Evolutionary conservation across 2,329 filamentous ascomycete species (phyloP).

Genomic region (Aphanoascus verrucosus): DNA sequence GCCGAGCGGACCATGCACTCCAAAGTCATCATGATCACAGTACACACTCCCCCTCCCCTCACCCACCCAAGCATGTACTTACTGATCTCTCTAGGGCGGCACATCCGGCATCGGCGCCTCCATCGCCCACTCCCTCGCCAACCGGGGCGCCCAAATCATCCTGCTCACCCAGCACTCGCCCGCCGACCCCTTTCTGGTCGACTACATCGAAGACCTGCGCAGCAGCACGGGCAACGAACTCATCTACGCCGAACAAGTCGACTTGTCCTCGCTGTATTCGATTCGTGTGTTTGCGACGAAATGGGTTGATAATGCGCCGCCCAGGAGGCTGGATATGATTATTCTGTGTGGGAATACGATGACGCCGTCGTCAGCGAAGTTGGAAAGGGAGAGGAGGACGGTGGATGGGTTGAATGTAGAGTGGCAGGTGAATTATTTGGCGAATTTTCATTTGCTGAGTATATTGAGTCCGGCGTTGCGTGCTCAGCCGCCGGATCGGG

Average conservation of each 20-base stretch:
- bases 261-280: slow-evolving; percentile 77
- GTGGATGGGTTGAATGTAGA: slow-evolving; percentile 74
- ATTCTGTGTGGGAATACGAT: slow-evolving; percentile 74
- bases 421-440: slow-evolving; percentile 91
- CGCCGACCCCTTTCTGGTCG: slow-evolving; percentile 76
- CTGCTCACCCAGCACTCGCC: slow-evolving; percentile 75
- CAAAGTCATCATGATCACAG: slow-evolving; percentile 86
- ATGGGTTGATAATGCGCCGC: slow-evolving; percentile 94
- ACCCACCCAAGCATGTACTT: neutral
- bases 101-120: slow-evolving; percentile 84
- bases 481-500: slow-evolving; percentile 84
- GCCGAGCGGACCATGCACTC: slow-evolving; percentile 81
- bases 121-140: slow-evolving; percentile 62
- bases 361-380: slow-evolving; percentile 49
- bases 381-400: slow-evolving; percentile 54
- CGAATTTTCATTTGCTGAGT: slow-evolving; percentile 88
- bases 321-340: slow-evolving; percentile 79
- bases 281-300: slow-evolving; percentile 88
- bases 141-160: slow-evolving; percentile 77
- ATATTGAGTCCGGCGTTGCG: slow-evolving; percentile 84
- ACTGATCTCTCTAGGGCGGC: slow-evolving; percentile 49
- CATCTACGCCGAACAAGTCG: slow-evolving; percentile 91
- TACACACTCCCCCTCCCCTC: slow-evolving; percentile 27
- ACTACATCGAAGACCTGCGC: slow-evolving; percentile 84
- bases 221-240: slow-evolving; percentile 66